Evolutionary conservation across 805 yeast species (phyloP), one percentile per base, ranked within the genome.

Genomic region (Citeromyces nyonsensis): DNA sequence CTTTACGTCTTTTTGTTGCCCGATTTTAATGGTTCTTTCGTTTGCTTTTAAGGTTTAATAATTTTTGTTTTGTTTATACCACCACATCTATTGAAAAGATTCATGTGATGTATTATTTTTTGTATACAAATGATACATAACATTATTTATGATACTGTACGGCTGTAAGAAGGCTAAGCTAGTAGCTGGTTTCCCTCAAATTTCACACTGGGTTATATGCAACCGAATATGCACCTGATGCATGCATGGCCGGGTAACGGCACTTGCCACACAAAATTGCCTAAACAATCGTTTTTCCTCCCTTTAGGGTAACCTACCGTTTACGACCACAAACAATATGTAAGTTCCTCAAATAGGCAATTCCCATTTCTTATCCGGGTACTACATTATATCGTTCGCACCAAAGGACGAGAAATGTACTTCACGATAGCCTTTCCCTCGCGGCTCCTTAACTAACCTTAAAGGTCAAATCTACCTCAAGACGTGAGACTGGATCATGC

Each of bases 371-470:
- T 18, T 18, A 18, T 18, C 22, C 22, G 22, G 22, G 7, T 18
- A 18, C 5, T 18, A 18, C 22, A 18, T 18, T 18, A 18, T 18
- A 5, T 5, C 7, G 5, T 18, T 18, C 7, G 22, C 22, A 18
- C 22, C 5, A 18, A 18, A 18, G 6, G 22, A 18, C 7, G 7
- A 5, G 22, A 18, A 18, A 18, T 18, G n/a, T n/a, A n/a, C n/a
- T n/a, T n/a, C n/a, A n/a, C n/a, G n/a, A n/a, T n/a, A n/a, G n/a
- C n/a, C n/a, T n/a, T n/a, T n/a, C n/a, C n/a, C n/a, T n/a, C n/a
- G n/a, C n/a, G n/a, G n/a, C n/a, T 33, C 31, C 36, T 24, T 33
- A 34, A n/a, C 13, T 34, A 13, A 34, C 20, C 24, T 26, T 30
- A 27, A 34, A 34, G 30, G 13, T 31, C 15, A 30, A 34, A 20